These are phyloP conservation scores for Eimeria sp. DNA, from an alignment of 169 alveolate genomes.

Conservation along the genomic window DNA sequence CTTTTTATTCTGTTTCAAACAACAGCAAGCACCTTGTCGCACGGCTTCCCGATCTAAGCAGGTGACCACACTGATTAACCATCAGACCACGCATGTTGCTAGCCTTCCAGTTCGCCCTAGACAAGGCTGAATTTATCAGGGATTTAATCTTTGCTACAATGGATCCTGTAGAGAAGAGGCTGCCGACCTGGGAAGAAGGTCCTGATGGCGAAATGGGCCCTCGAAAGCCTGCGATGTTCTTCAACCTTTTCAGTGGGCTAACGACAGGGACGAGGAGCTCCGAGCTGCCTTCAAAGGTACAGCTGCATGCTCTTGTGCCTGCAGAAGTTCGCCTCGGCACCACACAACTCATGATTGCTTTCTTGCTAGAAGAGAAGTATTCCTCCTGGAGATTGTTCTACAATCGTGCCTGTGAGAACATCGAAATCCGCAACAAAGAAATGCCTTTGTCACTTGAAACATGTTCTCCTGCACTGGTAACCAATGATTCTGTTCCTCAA, in stretches of 20 bases:
- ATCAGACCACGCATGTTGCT: neutral
- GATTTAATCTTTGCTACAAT: neutral
- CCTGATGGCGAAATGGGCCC: neutral
- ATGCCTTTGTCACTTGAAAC: neutral
- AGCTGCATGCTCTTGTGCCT: slow-evolving; percentile 20
- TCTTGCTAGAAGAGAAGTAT: neutral
- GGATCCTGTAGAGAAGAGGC: slow-evolving; percentile 2
- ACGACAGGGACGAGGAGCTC: slow-evolving; percentile 37
- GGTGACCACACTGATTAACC: neutral
- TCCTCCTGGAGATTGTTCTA: slow-evolving; percentile 4
- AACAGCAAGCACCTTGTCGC: neutral
- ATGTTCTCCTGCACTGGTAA: neutral
- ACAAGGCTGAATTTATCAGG: neutral
- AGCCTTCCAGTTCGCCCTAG: neutral
- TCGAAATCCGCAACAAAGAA: slow-evolving; percentile 26
- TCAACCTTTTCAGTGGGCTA: neutral
- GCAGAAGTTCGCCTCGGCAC: slow-evolving; percentile 31
- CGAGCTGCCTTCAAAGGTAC: slow-evolving; percentile 19
- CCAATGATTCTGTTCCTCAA: neutral
- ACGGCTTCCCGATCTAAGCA: neutral
- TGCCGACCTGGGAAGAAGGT: neutral
- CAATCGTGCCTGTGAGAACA: slow-evolving; percentile 4
- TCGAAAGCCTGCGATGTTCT: neutral
- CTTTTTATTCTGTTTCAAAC: neutral
- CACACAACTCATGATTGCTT: slow-evolving; percentile 20